Base-by-base conservation (phyloP, 192 early-diverging fungal species). In the Entomortierella lignicola region DNA sequence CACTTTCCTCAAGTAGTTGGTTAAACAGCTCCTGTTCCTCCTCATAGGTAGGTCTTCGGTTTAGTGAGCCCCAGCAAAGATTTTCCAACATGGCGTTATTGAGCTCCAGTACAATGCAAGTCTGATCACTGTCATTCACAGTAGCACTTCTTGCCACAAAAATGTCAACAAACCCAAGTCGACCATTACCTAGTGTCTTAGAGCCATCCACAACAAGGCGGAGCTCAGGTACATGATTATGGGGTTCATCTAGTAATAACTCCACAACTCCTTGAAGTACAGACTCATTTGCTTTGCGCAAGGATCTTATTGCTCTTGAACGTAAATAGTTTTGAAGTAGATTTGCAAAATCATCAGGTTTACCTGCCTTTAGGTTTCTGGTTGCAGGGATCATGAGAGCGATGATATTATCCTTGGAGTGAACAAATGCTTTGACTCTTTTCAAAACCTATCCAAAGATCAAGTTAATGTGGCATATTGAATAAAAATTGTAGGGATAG, bases 211-310 rank as follows among this genome's bases (percentile, higher is more conserved):
- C 53, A 20, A 81, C 59, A 51, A 81, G 79, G 50, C 63, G 53
- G 66, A 81, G 69, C 63, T 81, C 69, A 43, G 77, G 58, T 50
- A 81, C 63, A 23, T 52, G 64, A 81, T 67, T 66, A 44, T 41
- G 65, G 23, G 68, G 57, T 53, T 72, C 60, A 60, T 71, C 58
- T 32, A 66, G 62, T 51, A 80, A 55, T 23, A 80, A 53, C 67
- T 71, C 79, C 50, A 72, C 64, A 60, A 72, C 37, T 20, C 63
- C 63, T 62, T 81, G 79, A 60, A 81, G 70, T 30, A 81, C 63
- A 52, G 60, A 4, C 52, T 72, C 65, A 69, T 77, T 58, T 25
- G 66, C 66, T 48, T 27, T 63, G 20, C 18, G 44, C 52, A 81
- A 48, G 29, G 51, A 72, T 58, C 63, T 81, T 43, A 55, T n/a